Base-by-base conservation (phyloP, 2,329 filamentous ascomycete species). In the Colletotrichum scovillei region DNA sequence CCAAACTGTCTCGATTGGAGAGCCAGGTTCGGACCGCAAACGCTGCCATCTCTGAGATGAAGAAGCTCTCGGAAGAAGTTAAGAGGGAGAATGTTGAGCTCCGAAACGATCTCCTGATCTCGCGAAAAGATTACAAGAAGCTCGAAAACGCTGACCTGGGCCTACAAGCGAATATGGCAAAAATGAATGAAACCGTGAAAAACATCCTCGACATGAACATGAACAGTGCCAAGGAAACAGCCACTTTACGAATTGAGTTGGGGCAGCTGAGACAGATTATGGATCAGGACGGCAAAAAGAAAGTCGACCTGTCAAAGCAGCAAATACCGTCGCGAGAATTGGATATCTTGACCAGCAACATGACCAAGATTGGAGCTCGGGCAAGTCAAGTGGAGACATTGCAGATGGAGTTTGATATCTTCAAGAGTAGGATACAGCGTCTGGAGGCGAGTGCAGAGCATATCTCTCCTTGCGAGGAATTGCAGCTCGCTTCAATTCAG, bases 381-480 rank as follows among this genome's bases (percentile, higher is more conserved):
- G 82, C 83, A 26, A 83, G 78, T 67, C 81, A 84, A 63, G 78
- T 85, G 11, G 83, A 85, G 65, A 80, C 78, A 8, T 75, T 85
- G 26, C 82, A 83, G 75, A 86, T 85, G 82, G 84, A 85, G 69
- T 79, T 85, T 55, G 79, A 84, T 53, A 78, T 86, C 2, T 78
- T 85, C 67, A 83, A 82, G 73, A 79, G 79, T 5, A 78, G 82
- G 8, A 68, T 85, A 5, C 80, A 83, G 66, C 78, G 81, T 22
- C 76, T 83, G 19, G 83, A 85, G 63, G 74, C 74, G 56, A 76
- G 67, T n/a, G 59, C 56, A 35, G 53, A 64, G 16, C 28, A 19
- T 14, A 35, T 8, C 35, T 16, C 69, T 6, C 19, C 8, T 55
- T 9, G n/a, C 12, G 28, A 32, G 6, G 38, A 52, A 3, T 9